Evolutionary conservation across 768 basidiomycete genomes (phyloP), one percentile per base, ranked within the genome.

Genomic region (Brasilioporus rufonigricans): DNA sequence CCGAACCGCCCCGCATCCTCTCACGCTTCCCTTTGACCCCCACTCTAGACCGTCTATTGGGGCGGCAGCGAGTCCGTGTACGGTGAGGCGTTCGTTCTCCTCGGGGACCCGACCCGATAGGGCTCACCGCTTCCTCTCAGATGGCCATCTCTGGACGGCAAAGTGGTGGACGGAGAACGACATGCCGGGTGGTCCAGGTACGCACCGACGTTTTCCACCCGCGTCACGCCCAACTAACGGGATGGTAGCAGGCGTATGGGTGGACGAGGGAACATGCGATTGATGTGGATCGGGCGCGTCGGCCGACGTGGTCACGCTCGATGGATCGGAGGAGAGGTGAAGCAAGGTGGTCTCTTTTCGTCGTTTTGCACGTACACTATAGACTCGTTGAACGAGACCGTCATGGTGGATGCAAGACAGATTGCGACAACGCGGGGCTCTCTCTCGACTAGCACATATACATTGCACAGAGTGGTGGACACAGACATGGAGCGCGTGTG

Each of bases 131-230:
- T 3, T 29, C 18, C 48, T 33, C 14, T 11, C 29, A 61, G 80
- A 76, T 31, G 77, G 76, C 6, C 71, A 76, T 57, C 68, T 81
- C 14, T 82, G 80, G 80, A 76, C 70, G 11, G 79, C 80, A 12
- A 74, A 76, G 48, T 80, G 76, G 75, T 82, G 82, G 81, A 73
- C 71, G 18, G 63, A 77, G 60, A 71, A 67, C 32, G 75, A 80
- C 65, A 19, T 57, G 3, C 74, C 71, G 7, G 67, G 67, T 18
- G 70, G 68, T 55, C 18, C 43, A 44, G 61, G 63, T 59, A 57
- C n/a, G 64, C 23, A 2, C 24, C 14, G 10, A 39, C 18, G 8
- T n/a, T 18, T 14, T 12, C 1, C 1, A 9, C 16, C 7, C 16
- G 23, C 9, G 10, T 50, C 23, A 13, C 13, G 23, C 18, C 44